phyloP scores from a whole-genome alignment of 768 basidiomycete genomes.

The Lactarius hatsudake region DNA sequence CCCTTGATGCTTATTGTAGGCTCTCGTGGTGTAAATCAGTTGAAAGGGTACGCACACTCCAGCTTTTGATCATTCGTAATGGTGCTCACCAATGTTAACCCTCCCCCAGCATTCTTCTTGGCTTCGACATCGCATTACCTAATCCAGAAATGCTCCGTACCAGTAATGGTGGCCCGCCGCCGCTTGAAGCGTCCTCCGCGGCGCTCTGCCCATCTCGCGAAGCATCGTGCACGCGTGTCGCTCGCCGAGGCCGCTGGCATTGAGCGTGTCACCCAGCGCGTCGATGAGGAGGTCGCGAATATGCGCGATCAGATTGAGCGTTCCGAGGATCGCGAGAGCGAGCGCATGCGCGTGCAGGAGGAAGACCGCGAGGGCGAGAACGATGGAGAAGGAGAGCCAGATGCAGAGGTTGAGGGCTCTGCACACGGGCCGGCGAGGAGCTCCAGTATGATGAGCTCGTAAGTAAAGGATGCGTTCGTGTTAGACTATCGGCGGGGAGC shows the following conservation, averaged over 20 bases:
- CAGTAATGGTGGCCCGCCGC: constrained; percentile 94
- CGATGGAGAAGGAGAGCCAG: constrained; percentile 22
- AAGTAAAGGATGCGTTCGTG: background rate
- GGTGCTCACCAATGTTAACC: constrained; percentile 3
- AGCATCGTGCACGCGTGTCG: constrained; percentile 76
- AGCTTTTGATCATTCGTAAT: background rate
- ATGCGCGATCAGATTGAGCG: constrained; percentile 76
- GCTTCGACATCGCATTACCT: constrained; percentile 95
- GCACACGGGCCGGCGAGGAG: constrained; percentile 23
- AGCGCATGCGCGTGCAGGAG: constrained; percentile 24
- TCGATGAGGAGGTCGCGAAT: constrained; percentile 80
- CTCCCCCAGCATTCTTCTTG: constrained; percentile 72
- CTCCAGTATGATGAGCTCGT: constrained; percentile 18
- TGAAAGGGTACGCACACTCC: constrained; percentile 70
- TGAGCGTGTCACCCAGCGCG: constrained; percentile 82
- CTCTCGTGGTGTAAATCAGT: constrained; percentile 81
- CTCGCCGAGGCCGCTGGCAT: constrained; percentile 84
- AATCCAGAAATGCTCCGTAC: constrained; percentile 91
- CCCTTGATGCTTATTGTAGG: constrained; percentile 95
- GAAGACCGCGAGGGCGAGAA: constrained; percentile 19
- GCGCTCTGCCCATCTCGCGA: constrained; percentile 75
- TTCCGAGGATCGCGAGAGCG: constrained; percentile 47
- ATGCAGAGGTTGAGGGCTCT: constrained; percentile 23
- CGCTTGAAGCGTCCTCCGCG: constrained; percentile 85
- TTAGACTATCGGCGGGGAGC: constrained; percentile 1